These are phyloP conservation scores for Globisporangium parvum DNA, from an alignment of 352 stramenopile genomes.

Conservation along the genomic window DNA sequence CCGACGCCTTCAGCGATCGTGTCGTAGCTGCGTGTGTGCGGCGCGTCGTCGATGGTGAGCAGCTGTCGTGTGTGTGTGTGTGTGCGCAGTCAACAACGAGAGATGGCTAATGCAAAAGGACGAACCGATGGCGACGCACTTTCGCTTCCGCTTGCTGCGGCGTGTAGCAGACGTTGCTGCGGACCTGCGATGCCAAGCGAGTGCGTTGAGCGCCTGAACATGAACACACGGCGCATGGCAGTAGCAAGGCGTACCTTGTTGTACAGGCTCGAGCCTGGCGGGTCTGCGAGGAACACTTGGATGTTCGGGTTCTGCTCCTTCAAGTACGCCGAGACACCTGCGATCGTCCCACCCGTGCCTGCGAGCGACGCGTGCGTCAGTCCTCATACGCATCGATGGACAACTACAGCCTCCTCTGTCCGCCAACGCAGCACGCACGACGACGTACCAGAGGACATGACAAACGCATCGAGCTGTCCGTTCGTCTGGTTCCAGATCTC, in stretches of 20 bases:
- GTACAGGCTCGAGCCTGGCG: constrained; percentile 94
- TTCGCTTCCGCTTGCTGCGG: constrained; percentile 90
- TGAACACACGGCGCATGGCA: neutral
- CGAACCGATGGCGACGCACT: constrained; percentile 86
- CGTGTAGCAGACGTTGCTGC: constrained; percentile 95
- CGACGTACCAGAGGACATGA: constrained; percentile 92
- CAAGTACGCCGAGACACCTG: constrained; percentile 91
- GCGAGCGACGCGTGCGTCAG: neutral
- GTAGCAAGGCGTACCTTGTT: constrained; percentile 73
- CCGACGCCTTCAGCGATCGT: constrained; percentile 97
- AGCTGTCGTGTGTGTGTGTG: neutral
- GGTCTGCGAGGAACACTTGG: constrained; percentile 95
- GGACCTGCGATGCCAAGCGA: constrained; percentile 29
- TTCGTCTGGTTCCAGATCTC: constrained; percentile 94
- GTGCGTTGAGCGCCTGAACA: neutral
- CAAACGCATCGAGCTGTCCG: constrained; percentile 93
- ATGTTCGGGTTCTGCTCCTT: constrained; percentile 86
- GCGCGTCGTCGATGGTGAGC: neutral
- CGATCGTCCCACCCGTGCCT: constrained; percentile 96
- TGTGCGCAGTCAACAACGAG: neutral
- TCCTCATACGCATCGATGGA: neutral
- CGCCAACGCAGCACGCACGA: neutral
- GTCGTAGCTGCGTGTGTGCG: constrained; percentile 84
- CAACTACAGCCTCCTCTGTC: neutral
- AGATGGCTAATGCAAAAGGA: neutral